Conservation (phyloP, 805 yeast genomes). For the Monosporozyma aerobia region DNA sequence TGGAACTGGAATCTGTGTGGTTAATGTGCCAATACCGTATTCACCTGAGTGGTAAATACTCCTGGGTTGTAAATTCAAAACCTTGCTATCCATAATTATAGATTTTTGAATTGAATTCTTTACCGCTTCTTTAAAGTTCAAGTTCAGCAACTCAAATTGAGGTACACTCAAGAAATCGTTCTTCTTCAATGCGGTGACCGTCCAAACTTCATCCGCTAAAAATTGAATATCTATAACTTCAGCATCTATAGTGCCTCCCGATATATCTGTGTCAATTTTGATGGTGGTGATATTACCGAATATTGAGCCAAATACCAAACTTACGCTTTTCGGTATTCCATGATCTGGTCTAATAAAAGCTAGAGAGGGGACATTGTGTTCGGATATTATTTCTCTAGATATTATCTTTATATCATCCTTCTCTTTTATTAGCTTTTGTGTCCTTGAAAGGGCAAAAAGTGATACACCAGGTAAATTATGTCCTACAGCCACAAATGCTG, state of each 20-base stretch:
- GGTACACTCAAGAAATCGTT: constrained; percentile 14
- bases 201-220: constrained; percentile 13
- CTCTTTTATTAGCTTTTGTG: too few relatives aligned
- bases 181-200: constrained; percentile 12
- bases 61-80: constrained; percentile 12
- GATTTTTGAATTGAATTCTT: constrained; percentile 14
- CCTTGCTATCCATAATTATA: constrained; percentile 13
- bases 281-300: constrained; percentile 16
- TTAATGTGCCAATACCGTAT: constrained; percentile 20
- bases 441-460: constrained; percentile 8
- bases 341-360: constrained; percentile 5
- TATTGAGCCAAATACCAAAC: constrained; percentile 10
- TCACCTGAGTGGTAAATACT: constrained; percentile 11
- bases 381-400: constrained; percentile 7
- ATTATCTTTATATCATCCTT: neutral
- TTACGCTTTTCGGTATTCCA: constrained; percentile 6
- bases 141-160: constrained; percentile 16
- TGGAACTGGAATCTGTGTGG: constrained; percentile 24
- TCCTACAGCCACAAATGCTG: constrained; percentile 14
- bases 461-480: constrained; percentile 18
- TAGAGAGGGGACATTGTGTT: constrained; percentile 15
- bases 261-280: constrained; percentile 5
- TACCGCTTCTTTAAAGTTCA: constrained; percentile 13
- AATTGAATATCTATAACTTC: constrained; percentile 14
- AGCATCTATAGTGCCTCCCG: neutral